A percentile compares a stretch with the other conserved stretches of the same genome.
Evolutionary conservation across 2,329 filamentous ascomycete genomes (phyloP).

Genomic region (Dendrostoma leiphaemia): DNA sequence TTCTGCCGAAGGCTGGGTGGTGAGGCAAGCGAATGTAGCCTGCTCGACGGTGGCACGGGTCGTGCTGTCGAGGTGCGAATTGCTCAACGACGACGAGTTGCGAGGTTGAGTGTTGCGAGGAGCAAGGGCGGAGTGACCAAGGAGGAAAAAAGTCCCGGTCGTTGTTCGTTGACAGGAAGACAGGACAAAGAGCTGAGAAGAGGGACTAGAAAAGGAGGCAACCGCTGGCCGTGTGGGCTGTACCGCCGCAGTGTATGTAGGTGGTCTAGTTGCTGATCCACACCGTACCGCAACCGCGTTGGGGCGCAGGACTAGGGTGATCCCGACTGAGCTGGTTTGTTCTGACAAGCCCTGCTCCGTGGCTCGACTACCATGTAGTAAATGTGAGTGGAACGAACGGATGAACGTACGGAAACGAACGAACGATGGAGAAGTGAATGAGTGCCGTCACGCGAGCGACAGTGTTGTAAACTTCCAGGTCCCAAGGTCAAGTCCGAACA

Average conservation of each 20-base stretch:
- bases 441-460: not conserved
- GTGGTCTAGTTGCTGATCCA: constrained; percentile 1
- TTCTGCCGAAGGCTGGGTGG: not conserved
- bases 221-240: not conserved
- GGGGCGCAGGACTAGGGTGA: not conserved
- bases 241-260: not conserved
- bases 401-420: not conserved
- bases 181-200: not conserved
- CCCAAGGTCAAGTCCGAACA: not conserved
- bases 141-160: not conserved
- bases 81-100: too few species aligned
- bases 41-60: not conserved
- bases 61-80: not conserved
- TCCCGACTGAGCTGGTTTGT: not conserved
- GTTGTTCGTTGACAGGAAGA: not conserved
- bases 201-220: not conserved
- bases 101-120: not conserved
- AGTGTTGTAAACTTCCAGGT: not conserved
- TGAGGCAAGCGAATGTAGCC: not conserved
- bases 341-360: too few species aligned
- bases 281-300: not conserved
- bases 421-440: not conserved
- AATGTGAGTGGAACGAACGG: too few species aligned
- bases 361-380: too few species aligned
- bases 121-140: not conserved